Conservation (phyloP, 306 rosid genomes). For the Inga leiocalycina region DNA sequence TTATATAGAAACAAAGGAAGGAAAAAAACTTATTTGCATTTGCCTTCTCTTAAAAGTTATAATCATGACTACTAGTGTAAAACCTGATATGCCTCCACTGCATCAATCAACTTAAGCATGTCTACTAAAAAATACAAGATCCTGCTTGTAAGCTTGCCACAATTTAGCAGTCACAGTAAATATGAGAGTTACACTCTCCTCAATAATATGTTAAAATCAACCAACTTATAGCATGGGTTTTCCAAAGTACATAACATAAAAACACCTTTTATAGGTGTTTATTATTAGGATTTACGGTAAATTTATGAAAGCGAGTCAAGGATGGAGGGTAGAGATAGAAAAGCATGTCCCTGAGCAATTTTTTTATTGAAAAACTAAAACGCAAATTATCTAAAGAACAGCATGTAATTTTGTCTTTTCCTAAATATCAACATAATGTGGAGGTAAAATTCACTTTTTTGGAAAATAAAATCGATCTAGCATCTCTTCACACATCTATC, state of each 20-base stretch:
- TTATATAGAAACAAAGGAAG: background rate
- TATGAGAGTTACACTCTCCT: background rate
- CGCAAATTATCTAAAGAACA: background rate
- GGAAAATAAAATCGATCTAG: background rate
- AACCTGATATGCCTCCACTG: background rate
- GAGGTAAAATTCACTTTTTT: background rate
- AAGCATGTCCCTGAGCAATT: background rate
- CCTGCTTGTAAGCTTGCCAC: background rate
- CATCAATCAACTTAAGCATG: conserved; percentile 5
- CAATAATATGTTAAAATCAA: background rate
- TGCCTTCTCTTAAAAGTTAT: background rate
- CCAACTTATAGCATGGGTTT: background rate
- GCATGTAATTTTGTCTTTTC: background rate
- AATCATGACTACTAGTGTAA: background rate
- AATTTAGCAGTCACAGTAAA: background rate
- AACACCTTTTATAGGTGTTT: background rate
- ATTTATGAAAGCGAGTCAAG: background rate
- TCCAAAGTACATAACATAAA: background rate
- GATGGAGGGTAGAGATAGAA: background rate
- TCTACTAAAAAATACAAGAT: background rate
- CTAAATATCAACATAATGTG: background rate
- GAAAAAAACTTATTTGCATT: conserved; percentile 6
- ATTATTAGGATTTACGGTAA: background rate
- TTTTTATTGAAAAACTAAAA: background rate
- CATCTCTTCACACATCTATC: background rate